phyloP scores from a whole-genome alignment of 176 grass and related monocot genomes.

The Rhynchospora pubera region DNA sequence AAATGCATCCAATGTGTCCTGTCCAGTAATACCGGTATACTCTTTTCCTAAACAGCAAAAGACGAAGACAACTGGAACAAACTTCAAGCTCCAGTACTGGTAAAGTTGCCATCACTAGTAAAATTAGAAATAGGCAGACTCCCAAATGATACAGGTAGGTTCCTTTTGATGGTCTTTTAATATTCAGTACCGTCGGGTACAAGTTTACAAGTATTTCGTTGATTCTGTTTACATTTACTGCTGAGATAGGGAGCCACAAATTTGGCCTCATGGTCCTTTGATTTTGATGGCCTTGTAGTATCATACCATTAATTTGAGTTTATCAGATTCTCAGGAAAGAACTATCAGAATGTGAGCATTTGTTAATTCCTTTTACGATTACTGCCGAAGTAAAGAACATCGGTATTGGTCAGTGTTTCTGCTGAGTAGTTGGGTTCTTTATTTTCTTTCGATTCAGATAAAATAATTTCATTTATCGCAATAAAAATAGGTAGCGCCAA shows the following conservation, averaged over 20 bases:
- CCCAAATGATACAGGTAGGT: not conserved
- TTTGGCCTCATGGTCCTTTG: not conserved
- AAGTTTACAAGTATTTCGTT: not conserved
- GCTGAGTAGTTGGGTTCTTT: not conserved
- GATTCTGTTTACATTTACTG: not conserved
- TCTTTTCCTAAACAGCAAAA: not conserved
- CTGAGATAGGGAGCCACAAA: not conserved
- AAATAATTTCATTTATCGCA: not conserved
- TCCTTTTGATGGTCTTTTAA: not conserved
- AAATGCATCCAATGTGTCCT: not conserved
- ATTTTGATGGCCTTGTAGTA: not conserved
- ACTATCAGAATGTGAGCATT: not conserved
- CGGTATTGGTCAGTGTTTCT: not conserved
- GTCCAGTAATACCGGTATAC: not conserved
- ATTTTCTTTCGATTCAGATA: not conserved
- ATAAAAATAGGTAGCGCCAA: not conserved
- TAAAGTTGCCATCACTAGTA: not conserved
- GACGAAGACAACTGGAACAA: not conserved
- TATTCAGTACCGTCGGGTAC: not conserved
- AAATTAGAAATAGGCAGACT: not conserved
- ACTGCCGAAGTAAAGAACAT: not conserved
- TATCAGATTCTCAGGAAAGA: not conserved
- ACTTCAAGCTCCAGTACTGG: not conserved
- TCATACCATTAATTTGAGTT: not conserved
- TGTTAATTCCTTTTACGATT: not conserved